Evolutionary conservation across 179 eudicot species (phyloP), one percentile per base, ranked within the genome.

Genomic region (Beta corolliflora): DNA sequence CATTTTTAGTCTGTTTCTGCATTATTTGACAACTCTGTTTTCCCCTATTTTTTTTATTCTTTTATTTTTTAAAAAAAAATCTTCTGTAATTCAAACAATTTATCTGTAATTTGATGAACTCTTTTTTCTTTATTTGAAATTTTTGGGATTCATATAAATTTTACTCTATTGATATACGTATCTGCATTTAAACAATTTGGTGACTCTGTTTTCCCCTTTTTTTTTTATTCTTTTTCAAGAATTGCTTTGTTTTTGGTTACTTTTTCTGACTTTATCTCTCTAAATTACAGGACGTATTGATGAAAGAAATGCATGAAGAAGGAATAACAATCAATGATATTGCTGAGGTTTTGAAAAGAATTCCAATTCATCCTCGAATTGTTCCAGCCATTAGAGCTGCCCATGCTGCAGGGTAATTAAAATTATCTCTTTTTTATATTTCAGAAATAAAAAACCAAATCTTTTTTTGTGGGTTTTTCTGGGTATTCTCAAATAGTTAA

Each of bases 291-390:
- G 97, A 93, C 67, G 77, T 64, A 50, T 91, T 93, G 89, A 95
- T 95, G 98, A 82, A 48, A 16, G 92, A 91, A 87, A 89, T 95
- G 86, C 93, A 92, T 69, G 77, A 84, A 45, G 77, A 82, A 79
- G 97, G 97, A 70, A 88, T 92, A 36, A 93, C 88, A 44, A 88
- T 90, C n/a, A 82, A 89, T n/a, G 91, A 92, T 60, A 88, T 95
- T 64, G 85, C 45, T 12, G 88, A 89, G 61, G 93, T 90, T 2
- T 78, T 95, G 16, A 87, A 86, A 25, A 82, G 87, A 80, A 86
- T 55, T 78, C 98, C 97, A 0, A 90, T 92, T 59, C 95, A 93
- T 86, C 94, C 98, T n/a, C 89, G 93, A 15, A 58, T 95, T 12
- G 86, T 91, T 66, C 85, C 93, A 0, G 92, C 98, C 46, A 93